Evolutionary conservation across 495 filamentous ascomycete species (phyloP).

Genomic region (Chaetomium cochliodes): DNA sequence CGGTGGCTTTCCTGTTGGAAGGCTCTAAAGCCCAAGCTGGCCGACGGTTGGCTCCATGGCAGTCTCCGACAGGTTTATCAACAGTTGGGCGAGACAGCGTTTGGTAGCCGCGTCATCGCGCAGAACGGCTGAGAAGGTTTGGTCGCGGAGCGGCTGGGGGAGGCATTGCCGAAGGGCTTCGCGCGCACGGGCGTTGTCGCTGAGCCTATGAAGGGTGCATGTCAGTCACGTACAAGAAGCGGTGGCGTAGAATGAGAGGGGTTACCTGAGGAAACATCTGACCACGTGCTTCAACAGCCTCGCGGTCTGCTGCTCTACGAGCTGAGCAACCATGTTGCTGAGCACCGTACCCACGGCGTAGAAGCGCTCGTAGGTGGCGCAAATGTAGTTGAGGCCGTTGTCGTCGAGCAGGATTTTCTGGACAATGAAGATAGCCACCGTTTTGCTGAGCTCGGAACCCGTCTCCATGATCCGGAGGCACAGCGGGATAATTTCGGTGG

Average conservation of each 20-base stretch:
- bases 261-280: constrained; percentile 87
- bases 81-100: constrained; percentile 90
- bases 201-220: constrained; percentile 56
- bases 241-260: not conserved
- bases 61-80: constrained; percentile 96
- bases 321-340: constrained; percentile 96
- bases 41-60: constrained; percentile 60
- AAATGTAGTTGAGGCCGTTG: constrained; percentile 96
- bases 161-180: constrained; percentile 96
- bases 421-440: constrained; percentile 99
- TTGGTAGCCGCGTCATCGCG: constrained; percentile 98
- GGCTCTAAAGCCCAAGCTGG: constrained; percentile 35
- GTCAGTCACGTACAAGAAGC: not conserved
- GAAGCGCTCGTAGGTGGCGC: constrained; percentile 98
- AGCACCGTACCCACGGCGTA: constrained; percentile 97
- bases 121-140: constrained; percentile 93
- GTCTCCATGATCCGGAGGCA: constrained; percentile 99
- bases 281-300: constrained; percentile 97
- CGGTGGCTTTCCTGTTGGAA: not conserved
- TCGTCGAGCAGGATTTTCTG: constrained; percentile 98
- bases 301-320: constrained; percentile 97
- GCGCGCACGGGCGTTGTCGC: constrained; percentile 92
- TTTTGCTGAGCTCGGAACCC: constrained; percentile 97
- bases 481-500: constrained; percentile 97
- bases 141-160: constrained; percentile 92